Conservation (phyloP, 345 rosid species). For the Anacardium occidentale region DNA sequence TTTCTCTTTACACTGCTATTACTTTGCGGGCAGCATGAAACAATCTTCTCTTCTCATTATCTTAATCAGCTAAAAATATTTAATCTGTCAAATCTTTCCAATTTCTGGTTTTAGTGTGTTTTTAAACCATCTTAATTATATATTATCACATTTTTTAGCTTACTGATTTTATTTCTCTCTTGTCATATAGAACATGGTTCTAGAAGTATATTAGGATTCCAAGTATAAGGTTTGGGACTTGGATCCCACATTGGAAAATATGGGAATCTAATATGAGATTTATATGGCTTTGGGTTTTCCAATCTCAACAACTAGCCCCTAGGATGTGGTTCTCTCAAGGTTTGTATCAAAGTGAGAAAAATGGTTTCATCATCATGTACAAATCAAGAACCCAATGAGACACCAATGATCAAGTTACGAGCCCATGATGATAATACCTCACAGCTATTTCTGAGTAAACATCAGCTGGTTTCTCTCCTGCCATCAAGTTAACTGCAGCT, state of each 20-base stretch:
- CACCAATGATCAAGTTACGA: not conserved
- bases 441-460: constrained; percentile 89
- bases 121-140: not conserved
- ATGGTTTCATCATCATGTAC: not conserved
- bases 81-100: not conserved
- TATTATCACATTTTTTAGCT: not conserved
- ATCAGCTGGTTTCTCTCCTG: constrained; percentile 85
- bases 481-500: constrained; percentile 90
- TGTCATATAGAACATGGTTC: not conserved
- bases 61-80: not conserved
- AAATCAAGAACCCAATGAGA: not conserved
- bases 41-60: not conserved
- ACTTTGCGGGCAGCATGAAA: not conserved
- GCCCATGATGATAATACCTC: constrained; percentile 50
- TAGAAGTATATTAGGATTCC: too few species aligned
- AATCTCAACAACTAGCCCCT: too few species aligned
- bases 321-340: too few species aligned
- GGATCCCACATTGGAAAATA: too few species aligned
- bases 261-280: too few species aligned
- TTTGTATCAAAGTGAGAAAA: too few species aligned
- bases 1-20: not conserved
- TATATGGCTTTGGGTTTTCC: too few species aligned
- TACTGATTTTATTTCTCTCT: not conserved
- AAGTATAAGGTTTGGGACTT: too few species aligned
- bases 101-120: not conserved